Evolutionary conservation across 805 yeast genomes (phyloP).

Genomic region (Nakazawaea ernobii): DNA sequence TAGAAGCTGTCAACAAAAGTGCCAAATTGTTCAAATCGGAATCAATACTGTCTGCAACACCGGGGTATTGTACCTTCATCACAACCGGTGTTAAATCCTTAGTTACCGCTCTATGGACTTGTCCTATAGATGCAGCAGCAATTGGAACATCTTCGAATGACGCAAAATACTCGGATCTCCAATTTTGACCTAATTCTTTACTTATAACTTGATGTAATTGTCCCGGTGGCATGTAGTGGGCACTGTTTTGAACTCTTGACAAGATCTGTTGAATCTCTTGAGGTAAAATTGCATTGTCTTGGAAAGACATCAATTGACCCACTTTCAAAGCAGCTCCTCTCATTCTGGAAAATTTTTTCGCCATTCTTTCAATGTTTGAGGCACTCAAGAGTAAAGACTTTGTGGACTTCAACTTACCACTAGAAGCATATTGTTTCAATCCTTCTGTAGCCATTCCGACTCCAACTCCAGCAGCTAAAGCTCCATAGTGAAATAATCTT

Average conservation of each 20-base stretch:
- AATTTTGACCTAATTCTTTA: slow-evolving; percentile 67
- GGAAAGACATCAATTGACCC: slow-evolving; percentile 96
- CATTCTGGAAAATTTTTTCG: slow-evolving; percentile 85
- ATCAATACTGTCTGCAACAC: slow-evolving; percentile 89
- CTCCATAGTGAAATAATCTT: slow-evolving; percentile 87
- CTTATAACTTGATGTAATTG: slow-evolving; percentile 76
- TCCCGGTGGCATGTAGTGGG: slow-evolving; percentile 93
- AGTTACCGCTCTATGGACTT: slow-evolving; percentile 82
- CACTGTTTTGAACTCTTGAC: slow-evolving; percentile 84
- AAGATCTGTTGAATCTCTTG: slow-evolving; percentile 76
- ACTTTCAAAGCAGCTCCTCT: slow-evolving; percentile 97
- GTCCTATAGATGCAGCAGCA: slow-evolving; percentile 97
- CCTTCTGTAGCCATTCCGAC: slow-evolving; percentile 78
- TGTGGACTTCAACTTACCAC: slow-evolving; percentile 42
- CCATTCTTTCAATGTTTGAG: slow-evolving; percentile 79
- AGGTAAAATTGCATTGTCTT: slow-evolving; percentile 82
- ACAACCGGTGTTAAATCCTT: slow-evolving; percentile 71
- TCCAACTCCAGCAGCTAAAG: slow-evolving; percentile 88
- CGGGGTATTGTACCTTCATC: slow-evolving; percentile 95
- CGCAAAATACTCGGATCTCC: slow-evolving; percentile 66
- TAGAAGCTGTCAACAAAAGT: slow-evolving; percentile 78
- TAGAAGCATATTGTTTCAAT: slow-evolving; percentile 57
- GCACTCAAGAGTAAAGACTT: slow-evolving; percentile 67
- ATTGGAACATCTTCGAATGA: slow-evolving; percentile 83
- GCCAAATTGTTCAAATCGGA: slow-evolving; percentile 86